phyloP scores from a whole-genome alignment of 140 eudicot species.

The Senecio squalidus region DNA sequence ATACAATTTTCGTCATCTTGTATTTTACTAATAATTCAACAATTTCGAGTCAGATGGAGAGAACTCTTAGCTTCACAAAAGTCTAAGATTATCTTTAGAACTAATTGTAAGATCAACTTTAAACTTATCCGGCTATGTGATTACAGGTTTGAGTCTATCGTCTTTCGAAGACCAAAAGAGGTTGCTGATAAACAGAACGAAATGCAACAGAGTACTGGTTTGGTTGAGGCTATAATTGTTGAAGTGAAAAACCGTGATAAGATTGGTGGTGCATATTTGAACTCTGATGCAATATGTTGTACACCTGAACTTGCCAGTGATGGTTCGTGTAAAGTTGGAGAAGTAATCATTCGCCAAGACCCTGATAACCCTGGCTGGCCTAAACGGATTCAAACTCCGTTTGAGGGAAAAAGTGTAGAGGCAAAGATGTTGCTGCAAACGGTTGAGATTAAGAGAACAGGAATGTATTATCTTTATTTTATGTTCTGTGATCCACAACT shows the following conservation, averaged over 20 bases:
- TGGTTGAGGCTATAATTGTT: slow-evolving; percentile 73
- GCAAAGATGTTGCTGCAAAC: slow-evolving; percentile 55
- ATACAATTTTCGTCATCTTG: not conserved
- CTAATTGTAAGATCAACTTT: not conserved
- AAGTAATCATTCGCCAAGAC: slow-evolving; percentile 68
- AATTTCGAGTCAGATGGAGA: not conserved
- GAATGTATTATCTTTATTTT: slow-evolving; percentile 87
- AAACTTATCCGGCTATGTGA: not conserved
- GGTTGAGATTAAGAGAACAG: slow-evolving; percentile 62
- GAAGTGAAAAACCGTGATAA: slow-evolving; percentile 82
- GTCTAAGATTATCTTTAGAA: not conserved
- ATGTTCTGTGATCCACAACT: slow-evolving; percentile 79
- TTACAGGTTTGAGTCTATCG: slow-evolving; percentile 75
- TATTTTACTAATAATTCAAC: not conserved
- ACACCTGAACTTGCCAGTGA: slow-evolving; percentile 70
- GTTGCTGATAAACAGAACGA: slow-evolving; percentile 62
- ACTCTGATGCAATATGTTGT: slow-evolving; percentile 73
- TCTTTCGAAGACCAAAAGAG: slow-evolving; percentile 67
- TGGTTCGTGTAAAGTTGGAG: slow-evolving; percentile 83
- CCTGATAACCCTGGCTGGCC: slow-evolving; percentile 86
- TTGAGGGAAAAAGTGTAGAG: slow-evolving; percentile 59
- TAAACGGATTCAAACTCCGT: slow-evolving; percentile 55
- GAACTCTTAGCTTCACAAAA: not conserved
- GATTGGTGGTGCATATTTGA: slow-evolving; percentile 71
- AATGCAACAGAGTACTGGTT: slow-evolving; percentile 75